Evolutionary conservation across 129 eudicot species (phyloP).

Genomic region (Ambrosia artemisiifolia): DNA sequence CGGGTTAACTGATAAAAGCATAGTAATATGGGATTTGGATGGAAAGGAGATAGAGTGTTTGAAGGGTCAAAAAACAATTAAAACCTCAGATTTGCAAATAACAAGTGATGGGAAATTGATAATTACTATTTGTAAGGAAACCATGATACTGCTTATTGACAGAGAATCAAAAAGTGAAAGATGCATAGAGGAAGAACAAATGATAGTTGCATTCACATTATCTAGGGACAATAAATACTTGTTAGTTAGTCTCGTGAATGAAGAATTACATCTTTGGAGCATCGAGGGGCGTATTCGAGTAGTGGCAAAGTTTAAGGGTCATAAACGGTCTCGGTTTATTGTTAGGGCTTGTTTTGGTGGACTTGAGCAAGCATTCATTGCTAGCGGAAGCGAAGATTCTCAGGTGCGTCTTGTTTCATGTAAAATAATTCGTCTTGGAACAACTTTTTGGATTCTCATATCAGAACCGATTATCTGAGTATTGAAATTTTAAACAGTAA

Average conservation of each 20-base stretch:
- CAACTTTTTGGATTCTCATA: not conserved
- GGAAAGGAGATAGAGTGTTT: conserved; percentile 79
- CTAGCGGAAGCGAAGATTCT: conserved; percentile 97
- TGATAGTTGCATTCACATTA: conserved; percentile 66
- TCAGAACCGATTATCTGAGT: not conserved
- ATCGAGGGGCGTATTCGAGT: conserved; percentile 56
- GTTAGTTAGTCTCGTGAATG: conserved; percentile 60
- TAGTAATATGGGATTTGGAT: conserved; percentile 75
- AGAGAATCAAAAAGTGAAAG: conserved; percentile 69
- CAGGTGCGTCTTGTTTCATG: conserved; percentile 45
- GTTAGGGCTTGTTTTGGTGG: conserved; percentile 97
- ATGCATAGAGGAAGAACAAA: conserved; percentile 67
- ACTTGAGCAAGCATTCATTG: conserved; percentile 73
- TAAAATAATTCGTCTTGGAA: not conserved
- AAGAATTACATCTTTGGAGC: conserved; percentile 92
- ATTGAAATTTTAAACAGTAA: not conserved
- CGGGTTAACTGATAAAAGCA: conserved; percentile 79
- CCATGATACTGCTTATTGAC: conserved; percentile 50
- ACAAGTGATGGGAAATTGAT: conserved; percentile 52
- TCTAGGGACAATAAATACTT: conserved; percentile 69
- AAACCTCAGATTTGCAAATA: conserved; percentile 64
- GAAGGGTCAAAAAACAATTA: conserved; percentile 65
- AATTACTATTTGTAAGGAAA: conserved; percentile 58
- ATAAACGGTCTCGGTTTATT: conserved; percentile 67
- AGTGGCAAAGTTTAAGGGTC: conserved; percentile 77